Conservation (phyloP, 352 stramenopile genomes). For the Phytophthora quininea region DNA sequence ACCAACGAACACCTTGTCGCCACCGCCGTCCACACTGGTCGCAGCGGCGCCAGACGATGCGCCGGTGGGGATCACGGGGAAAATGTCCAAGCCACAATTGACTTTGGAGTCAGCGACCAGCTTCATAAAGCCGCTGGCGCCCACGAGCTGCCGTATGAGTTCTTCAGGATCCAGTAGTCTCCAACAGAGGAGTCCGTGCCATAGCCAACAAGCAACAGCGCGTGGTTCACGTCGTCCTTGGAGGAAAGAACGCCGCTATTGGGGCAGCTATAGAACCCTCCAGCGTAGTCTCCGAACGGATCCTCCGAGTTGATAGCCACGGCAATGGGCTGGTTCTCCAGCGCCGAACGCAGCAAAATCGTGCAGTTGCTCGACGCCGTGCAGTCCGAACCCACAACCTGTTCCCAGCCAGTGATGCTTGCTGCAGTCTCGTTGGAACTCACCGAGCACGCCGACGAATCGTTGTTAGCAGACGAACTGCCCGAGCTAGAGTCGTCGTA, state of each 20-base stretch:
- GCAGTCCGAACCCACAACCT: constrained; percentile 70
- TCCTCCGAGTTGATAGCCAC: constrained; percentile 80
- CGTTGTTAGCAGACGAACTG: constrained; percentile 29
- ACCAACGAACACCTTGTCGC: constrained; percentile 65
- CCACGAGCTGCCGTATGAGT: constrained; percentile 79
- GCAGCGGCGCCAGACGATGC: constrained; percentile 48
- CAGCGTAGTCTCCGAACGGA: constrained; percentile 72
- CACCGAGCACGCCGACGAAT: constrained; percentile 39
- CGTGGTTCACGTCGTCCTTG: constrained; percentile 79
- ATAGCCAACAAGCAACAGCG: constrained; percentile 78
- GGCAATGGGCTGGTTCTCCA: constrained; percentile 72
- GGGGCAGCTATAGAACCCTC: constrained; percentile 73
- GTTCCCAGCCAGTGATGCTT: constrained; percentile 74
- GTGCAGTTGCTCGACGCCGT: constrained; percentile 51
- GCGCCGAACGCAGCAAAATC: constrained; percentile 54
- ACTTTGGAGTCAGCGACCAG: constrained; percentile 69
- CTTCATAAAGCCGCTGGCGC: constrained; percentile 68
- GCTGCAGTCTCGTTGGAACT: constrained; percentile 60
- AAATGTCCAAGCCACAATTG: constrained; percentile 84
- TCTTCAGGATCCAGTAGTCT: constrained; percentile 87
- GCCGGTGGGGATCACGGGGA: constrained; percentile 72
- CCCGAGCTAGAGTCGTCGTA: constrained; percentile 56
- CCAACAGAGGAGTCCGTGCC: constrained; percentile 56
- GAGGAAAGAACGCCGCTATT: constrained; percentile 66
- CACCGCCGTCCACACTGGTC: constrained; percentile 63